phyloP scores from a whole-genome alignment of 2,329 filamentous ascomycete species.

The Fusarium torulosum region DNA sequence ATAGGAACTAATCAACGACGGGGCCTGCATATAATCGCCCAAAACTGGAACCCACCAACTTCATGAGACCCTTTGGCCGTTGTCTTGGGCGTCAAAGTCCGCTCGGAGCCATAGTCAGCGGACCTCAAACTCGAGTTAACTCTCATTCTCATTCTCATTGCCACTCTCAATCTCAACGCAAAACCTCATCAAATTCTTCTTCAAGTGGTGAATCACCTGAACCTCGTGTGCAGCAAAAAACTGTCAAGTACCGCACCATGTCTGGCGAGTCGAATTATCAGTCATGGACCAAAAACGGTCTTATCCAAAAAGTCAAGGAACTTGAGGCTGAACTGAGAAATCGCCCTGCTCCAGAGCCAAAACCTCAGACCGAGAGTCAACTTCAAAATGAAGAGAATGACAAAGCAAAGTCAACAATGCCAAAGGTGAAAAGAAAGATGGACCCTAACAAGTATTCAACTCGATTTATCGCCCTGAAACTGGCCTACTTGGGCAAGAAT shows the following conservation, averaged over 20 bases:
- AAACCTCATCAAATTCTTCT: conserved; percentile 20
- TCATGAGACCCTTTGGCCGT: conserved; percentile 49
- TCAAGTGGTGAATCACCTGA: conserved; percentile 44
- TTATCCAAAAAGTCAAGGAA: conserved; percentile 75
- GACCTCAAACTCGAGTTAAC: conserved; percentile 23
- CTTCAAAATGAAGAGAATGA: conserved; percentile 12
- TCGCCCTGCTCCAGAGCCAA: conserved; percentile 51
- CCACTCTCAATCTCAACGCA: not conserved
- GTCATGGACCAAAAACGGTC: conserved; percentile 75
- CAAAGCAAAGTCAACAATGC: conserved; percentile 43
- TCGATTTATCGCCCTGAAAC: conserved; percentile 88
- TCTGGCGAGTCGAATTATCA: conserved; percentile 64
- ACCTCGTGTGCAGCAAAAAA: conserved; percentile 26
- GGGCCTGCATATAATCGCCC: conserved; percentile 44
- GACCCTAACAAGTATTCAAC: conserved; percentile 86
- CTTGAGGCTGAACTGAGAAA: conserved; percentile 75
- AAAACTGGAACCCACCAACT: conserved; percentile 46
- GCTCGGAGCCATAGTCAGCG: conserved; percentile 37
- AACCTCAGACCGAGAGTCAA: conserved; percentile 7
- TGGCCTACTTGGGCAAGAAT: conserved; percentile 90
- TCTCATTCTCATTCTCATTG: not conserved
- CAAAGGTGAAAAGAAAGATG: conserved; percentile 68
- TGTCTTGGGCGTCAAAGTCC: conserved; percentile 47
- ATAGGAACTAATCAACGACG: conserved; percentile 29
- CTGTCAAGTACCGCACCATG: conserved; percentile 48